phyloP scores from a whole-genome alignment of 345 rosid species.

The Salix dunnii region DNA sequence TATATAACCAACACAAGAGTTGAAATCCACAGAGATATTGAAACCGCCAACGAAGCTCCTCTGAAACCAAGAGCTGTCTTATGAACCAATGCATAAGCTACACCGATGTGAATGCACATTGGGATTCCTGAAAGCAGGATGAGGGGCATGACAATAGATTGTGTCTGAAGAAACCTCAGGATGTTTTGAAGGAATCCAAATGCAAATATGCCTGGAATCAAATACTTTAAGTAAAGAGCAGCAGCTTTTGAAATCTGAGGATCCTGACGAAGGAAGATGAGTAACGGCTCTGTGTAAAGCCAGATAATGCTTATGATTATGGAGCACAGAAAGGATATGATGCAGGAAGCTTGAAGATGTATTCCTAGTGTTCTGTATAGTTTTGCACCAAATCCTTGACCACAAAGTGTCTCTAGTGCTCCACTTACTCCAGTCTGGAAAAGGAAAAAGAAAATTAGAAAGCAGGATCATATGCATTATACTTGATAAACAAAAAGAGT shows the following conservation, averaged over 20 bases:
- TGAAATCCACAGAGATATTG: constrained; percentile 62
- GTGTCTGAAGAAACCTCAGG: constrained; percentile 76
- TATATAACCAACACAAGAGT: constrained; percentile 40
- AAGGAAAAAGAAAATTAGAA: background rate
- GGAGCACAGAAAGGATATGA: constrained; percentile 47
- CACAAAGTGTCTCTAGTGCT: constrained; percentile 82
- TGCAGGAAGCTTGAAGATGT: constrained; percentile 71
- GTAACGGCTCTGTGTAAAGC: constrained; percentile 51
- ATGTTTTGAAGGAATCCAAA: constrained; percentile 62
- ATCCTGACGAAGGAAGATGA: constrained; percentile 56
- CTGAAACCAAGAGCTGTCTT: constrained; percentile 44
- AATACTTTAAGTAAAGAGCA: constrained; percentile 52
- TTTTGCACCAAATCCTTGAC: constrained; percentile 81
- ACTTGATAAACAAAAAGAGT: background rate
- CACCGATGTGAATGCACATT: constrained; percentile 41
- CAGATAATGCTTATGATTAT: constrained; percentile 53
- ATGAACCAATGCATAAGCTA: constrained; percentile 42
- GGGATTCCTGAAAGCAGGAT: constrained; percentile 47
- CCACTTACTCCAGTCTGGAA: constrained; percentile 68
- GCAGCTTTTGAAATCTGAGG: constrained; percentile 48
- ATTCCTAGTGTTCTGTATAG: constrained; percentile 58
- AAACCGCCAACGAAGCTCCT: constrained; percentile 72
- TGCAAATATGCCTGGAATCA: constrained; percentile 65
- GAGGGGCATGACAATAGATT: constrained; percentile 47
- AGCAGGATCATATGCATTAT: background rate